phyloP scores from a whole-genome alignment of 345 rosid species.

The Cardiospermum halicacabum region DNA sequence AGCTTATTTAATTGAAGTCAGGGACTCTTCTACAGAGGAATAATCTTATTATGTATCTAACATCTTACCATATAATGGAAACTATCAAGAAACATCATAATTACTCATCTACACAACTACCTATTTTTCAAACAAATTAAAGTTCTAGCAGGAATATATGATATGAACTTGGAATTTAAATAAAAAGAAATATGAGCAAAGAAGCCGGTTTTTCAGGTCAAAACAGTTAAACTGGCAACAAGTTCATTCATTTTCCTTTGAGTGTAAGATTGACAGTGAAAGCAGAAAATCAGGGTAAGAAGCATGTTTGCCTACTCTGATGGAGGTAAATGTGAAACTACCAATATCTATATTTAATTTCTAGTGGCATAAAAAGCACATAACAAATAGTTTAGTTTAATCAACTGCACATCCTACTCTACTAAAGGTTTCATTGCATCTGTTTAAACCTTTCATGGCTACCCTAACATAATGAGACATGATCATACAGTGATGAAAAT shows the following conservation, averaged over 20 bases:
- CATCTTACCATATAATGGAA: background rate
- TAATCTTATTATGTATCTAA: background rate
- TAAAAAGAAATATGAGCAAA: background rate
- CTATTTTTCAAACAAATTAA: background rate
- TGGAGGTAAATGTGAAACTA: background rate
- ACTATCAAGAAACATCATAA: slow-evolving; percentile 2
- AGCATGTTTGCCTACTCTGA: background rate
- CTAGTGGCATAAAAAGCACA: background rate
- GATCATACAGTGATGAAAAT: background rate
- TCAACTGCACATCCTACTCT: background rate
- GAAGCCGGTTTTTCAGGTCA: background rate
- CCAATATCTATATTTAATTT: background rate
- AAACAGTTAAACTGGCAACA: background rate
- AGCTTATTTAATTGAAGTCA: background rate
- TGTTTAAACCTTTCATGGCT: background rate
- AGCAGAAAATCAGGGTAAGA: background rate
- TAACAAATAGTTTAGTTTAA: background rate
- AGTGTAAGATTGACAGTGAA: background rate
- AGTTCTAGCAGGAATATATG: background rate
- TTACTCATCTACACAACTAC: background rate
- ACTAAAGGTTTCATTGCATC: background rate
- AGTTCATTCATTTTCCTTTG: background rate
- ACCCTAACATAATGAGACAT: background rate
- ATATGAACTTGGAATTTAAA: background rate
- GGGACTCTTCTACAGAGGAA: background rate